Evolutionary conservation across 2,329 filamentous ascomycete genomes (phyloP), one percentile per base, ranked within the genome.

Genomic region (Phaeosphaeria sp.): DNA sequence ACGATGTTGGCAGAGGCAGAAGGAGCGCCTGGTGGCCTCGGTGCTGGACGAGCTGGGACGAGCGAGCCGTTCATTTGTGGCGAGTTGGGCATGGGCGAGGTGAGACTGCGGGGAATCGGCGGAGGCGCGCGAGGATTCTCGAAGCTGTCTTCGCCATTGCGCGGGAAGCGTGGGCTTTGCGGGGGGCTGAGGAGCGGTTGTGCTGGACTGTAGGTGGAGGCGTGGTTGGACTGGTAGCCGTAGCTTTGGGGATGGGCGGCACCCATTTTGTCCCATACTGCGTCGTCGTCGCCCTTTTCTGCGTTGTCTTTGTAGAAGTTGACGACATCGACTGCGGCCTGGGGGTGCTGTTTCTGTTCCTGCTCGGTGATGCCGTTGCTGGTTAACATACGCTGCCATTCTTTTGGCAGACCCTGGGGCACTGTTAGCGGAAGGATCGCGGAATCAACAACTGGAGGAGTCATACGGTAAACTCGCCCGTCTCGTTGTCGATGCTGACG

Each of bases 231-330:
- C 61, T 74, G 71, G 70, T 77, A 72, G 65, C 77, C 65, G 77
- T 79, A 71, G 74, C 77, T 62, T 80, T 81, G 80, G 10, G 89
- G 84, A 71, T 89, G 88, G 52, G 90, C 92, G 80, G 97, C 89
- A 71, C 96, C 92, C 77, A 99, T 97, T 78, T 99, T 99, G 78
- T 98, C 93, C 83, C 95, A 92, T 56, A 95, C 90, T 69, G 91
- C 90, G 72, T 97, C 92, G 74, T 97, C 92, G 60, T 88, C 87
- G 58, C 87, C 88, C 68, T 84, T 86, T 68, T 94, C 92, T 23
- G 91, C 90, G 64, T 92, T 97, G 80, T 97, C 94, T 77, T 97
- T 96, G 83, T 97, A 98, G 77, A 98, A 98, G 58, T 90, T 91
- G 79, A 99, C 89, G 70, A 99, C 95, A 77, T 98, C 91, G 73